These are phyloP conservation scores for Vinca minor DNA, from an alignment of 257 asterid species.

Conservation along the genomic window DNA sequence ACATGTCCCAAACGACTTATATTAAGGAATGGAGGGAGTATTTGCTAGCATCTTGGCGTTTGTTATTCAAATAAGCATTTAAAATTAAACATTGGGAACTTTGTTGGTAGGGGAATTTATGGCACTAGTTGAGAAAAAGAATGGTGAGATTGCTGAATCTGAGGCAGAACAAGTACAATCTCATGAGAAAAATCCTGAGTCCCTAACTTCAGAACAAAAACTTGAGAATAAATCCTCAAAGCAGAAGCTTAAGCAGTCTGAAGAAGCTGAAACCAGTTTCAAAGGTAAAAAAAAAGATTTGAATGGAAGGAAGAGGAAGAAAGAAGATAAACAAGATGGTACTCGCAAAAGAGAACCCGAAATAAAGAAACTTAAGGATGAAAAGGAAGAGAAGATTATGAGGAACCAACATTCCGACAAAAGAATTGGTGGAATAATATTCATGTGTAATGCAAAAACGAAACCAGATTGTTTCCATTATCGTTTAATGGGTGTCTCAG, in stretches of 20 bases:
- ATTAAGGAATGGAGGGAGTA: too few relatives aligned
- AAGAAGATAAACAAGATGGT: constrained; percentile 23
- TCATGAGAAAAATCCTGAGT: constrained; percentile 10
- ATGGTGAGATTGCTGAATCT: constrained; percentile 19
- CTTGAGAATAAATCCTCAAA: constrained; percentile 25
- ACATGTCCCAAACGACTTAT: too few relatives aligned
- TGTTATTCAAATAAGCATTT: background rate
- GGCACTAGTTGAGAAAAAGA: constrained; percentile 28
- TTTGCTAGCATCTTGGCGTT: background rate
- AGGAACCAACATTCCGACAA: constrained; percentile 26
- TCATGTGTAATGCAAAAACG: constrained; percentile 86
- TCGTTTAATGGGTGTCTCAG: constrained; percentile 71
- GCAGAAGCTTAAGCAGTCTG: constrained; percentile 27
- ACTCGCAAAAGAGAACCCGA: constrained; percentile 15
- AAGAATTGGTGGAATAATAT: constrained; percentile 67
- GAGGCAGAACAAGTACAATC: constrained; percentile 17
- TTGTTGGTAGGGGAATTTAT: constrained; percentile 20
- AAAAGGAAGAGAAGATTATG: constrained; percentile 22
- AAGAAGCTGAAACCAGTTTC: constrained; percentile 26
- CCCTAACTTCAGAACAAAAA: constrained; percentile 14
- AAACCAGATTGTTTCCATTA: constrained; percentile 85
- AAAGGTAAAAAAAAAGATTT: constrained; percentile 16
- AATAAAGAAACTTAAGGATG: constrained; percentile 19
- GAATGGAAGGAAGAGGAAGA: constrained; percentile 33
- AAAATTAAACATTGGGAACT: background rate